These are phyloP conservation scores for Poronia punctata DNA, from an alignment of 495 filamentous ascomycete species.

Conservation along the genomic window DNA sequence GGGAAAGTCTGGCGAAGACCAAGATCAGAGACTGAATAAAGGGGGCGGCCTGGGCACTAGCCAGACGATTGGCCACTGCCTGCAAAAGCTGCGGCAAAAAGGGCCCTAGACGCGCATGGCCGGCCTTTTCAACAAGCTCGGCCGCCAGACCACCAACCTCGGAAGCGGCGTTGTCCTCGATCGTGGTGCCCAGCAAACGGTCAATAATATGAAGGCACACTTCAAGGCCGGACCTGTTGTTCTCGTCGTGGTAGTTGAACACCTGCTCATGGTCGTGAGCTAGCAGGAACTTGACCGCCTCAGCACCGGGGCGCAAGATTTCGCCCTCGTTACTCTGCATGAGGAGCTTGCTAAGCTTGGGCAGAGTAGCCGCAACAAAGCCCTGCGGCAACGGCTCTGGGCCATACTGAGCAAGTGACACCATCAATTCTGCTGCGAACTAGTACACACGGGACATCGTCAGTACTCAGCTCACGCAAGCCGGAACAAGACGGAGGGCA, in stretches of 20 bases:
- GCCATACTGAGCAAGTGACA: constrained; percentile 72
- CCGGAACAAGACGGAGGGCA: not conserved
- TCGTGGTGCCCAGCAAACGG: constrained; percentile 70
- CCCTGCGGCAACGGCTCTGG: constrained; percentile 76
- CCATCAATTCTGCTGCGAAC: constrained; percentile 79
- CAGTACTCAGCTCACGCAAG: not conserved
- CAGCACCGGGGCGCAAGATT: constrained; percentile 76
- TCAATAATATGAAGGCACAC: constrained; percentile 87
- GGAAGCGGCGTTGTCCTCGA: constrained; percentile 86
- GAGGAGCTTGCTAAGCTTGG: constrained; percentile 76
- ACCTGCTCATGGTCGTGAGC: constrained; percentile 82
- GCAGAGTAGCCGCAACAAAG: constrained; percentile 77
- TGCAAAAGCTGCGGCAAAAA: constrained; percentile 83
- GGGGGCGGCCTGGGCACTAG: constrained; percentile 67
- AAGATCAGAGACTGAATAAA: constrained; percentile 89
- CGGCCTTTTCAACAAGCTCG: constrained; percentile 90
- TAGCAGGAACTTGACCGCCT: constrained; percentile 80
- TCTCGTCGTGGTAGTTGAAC: constrained; percentile 68
- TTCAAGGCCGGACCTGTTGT: constrained; percentile 76
- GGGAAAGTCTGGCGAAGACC: constrained; percentile 84
- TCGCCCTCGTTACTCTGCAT: constrained; percentile 76
- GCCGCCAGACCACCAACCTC: constrained; percentile 93
- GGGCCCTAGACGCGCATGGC: constrained; percentile 79
- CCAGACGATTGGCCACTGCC: constrained; percentile 81
- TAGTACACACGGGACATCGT: constrained; percentile 16